Evolutionary conservation across 1,284 basidiomycete genomes (phyloP).

Genomic region (Puccinia horiana): DNA sequence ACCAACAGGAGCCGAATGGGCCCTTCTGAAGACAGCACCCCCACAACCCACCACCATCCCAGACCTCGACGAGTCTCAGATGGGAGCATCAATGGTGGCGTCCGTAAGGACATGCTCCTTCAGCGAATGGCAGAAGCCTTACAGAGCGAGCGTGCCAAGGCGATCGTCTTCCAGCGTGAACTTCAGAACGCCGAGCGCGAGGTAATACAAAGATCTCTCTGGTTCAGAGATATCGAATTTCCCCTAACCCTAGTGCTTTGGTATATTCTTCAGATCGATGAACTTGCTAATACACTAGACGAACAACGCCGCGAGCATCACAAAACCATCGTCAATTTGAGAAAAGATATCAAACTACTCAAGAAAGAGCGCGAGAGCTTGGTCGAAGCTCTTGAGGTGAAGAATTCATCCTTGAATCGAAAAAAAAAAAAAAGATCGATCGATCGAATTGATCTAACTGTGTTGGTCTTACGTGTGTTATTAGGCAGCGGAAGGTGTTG

Average conservation of each 20-base stretch:
- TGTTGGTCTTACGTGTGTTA: neutral
- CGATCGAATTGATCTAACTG: neutral
- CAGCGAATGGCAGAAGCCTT: constrained; percentile 44
- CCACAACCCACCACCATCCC: neutral
- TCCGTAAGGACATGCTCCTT: constrained; percentile 41
- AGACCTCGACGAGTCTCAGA: constrained; percentile 38
- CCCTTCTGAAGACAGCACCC: neutral
- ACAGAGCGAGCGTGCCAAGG: constrained; percentile 25
- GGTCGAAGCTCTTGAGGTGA: constrained; percentile 39
- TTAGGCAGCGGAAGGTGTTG: constrained; percentile 45
- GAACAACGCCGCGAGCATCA: constrained; percentile 33
- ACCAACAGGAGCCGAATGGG: constrained; percentile 23
- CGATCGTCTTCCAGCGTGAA: constrained; percentile 40
- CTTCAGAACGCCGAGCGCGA: constrained; percentile 45
- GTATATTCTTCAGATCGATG: constrained; percentile 43
- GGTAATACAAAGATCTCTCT: neutral
- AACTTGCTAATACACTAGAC: constrained; percentile 39
- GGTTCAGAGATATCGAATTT: too few relatives aligned
- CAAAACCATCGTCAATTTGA: constrained; percentile 5
- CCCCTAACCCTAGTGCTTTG: neutral
- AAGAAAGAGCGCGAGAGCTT: constrained; percentile 48
- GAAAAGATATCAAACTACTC: constrained; percentile 32
- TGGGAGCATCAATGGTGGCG: constrained; percentile 24
- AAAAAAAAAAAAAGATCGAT: neutral
- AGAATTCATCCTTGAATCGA: neutral